Evolutionary conservation across 2,329 filamentous ascomycete species (phyloP), one percentile per base, ranked within the genome.

Genomic region (Botrytis galanthina): DNA sequence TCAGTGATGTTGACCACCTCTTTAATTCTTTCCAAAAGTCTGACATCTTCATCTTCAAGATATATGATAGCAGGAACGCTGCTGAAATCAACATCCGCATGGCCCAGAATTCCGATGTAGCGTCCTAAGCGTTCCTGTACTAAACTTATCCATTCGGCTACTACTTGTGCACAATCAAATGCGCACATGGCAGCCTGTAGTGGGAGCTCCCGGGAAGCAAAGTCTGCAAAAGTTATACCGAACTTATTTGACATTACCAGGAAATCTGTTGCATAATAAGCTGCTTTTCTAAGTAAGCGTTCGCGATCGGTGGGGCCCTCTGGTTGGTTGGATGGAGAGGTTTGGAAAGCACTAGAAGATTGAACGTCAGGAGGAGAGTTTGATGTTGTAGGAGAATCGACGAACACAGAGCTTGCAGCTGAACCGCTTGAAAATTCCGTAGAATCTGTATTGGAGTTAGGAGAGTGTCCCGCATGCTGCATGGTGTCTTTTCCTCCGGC

Each of bases 121-220:
- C 90, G 90, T 0, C 95, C 95, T n/a, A 98, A 92, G 14, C 96
- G 92, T 80, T 98, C 95, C 82, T 99, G 96, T 5, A 98, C 89
- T 1, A 94, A 96, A 8, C 93, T 93, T 59, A 96, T 89, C 95
- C 95, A 99, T 82, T 98, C 95, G 0, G 94, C 94, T 46, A 99
- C 88, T 1, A 98, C 94, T 80, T 98, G 95, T 3, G 93, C 92
- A 80, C 95, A 98, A 80, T 98, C 95, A 79, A 97, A 97, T 8
- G 93, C 91, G 82, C 95, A 98, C 86, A 98, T 91, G 1, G 94
- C 93, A 22, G 93, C 94, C 81, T 97, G 95, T 57, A 97, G 88
- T 0, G 96, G 94, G 20, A 98, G 86, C 80, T 98, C 94, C 62
- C 93, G 88, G 71, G 92, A 94, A 1, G 91, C 92, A 75, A 93